A percentile compares a stretch with the other conserved stretches of the same genome.
These are phyloP conservation scores for Colletotrichum chrysophilum DNA, from an alignment of 2,329 filamentous ascomycete genomes.

Conservation along the genomic window DNA sequence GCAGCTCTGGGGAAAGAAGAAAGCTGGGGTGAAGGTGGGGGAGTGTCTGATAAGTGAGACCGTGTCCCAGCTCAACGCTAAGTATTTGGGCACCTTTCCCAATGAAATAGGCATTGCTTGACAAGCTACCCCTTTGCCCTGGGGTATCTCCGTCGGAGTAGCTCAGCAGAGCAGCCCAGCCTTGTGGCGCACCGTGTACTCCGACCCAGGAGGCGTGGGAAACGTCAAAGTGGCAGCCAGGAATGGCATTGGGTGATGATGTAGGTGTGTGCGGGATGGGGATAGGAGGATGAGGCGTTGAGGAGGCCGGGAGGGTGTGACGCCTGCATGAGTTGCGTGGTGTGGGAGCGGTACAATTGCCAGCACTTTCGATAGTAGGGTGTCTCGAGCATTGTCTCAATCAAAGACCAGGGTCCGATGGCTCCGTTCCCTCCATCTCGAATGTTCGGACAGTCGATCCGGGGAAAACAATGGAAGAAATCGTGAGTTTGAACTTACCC, in stretches of 20 bases:
- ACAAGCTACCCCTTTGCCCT: constrained; percentile 9
- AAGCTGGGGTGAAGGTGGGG: constrained; percentile 19
- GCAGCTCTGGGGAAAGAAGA: constrained; percentile 1
- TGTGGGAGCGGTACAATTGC: not conserved
- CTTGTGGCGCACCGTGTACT: constrained; percentile 8
- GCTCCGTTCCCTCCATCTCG: not conserved
- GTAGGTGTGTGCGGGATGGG: not conserved
- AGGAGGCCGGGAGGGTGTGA: constrained; percentile 13
- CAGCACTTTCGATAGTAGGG: not conserved
- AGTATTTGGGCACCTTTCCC: not conserved
- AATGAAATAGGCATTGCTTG: not conserved
- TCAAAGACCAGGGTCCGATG: not conserved
- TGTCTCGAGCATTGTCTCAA: constrained; percentile 1
- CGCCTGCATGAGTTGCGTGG: not conserved
- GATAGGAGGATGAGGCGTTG: constrained; percentile 13
- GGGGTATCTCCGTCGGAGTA: constrained; percentile 8
- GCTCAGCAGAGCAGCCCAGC: not conserved
- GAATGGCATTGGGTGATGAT: not conserved
- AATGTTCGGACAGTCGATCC: not conserved
- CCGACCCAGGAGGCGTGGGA: not conserved
- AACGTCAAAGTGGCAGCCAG: not conserved
- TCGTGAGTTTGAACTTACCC: constrained; percentile 60
- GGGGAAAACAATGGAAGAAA: constrained; percentile 13
- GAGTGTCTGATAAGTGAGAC: constrained; percentile 18
- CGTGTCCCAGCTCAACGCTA: constrained; percentile 15